These are phyloP conservation scores for Aspergillus sergii DNA, from an alignment of 2,329 filamentous ascomycete genomes.

Conservation along the genomic window DNA sequence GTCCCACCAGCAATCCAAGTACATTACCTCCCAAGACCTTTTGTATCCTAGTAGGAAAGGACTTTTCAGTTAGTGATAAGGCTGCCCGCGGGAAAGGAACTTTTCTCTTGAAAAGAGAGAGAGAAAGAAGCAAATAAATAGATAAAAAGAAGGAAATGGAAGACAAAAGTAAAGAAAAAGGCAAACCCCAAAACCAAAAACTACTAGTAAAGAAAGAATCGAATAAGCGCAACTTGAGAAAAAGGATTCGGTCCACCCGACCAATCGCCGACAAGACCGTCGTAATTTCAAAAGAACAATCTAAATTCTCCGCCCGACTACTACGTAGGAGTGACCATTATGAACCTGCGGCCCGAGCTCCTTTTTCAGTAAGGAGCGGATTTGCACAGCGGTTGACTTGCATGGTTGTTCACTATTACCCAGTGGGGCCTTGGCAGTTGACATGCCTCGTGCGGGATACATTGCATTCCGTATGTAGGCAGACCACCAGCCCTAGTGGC, in stretches of 20 bases:
- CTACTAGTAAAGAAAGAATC: not conserved
- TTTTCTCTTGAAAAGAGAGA: not conserved
- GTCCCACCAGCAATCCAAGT: not conserved
- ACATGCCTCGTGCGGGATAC: constrained; percentile 7
- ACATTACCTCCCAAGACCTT: not conserved
- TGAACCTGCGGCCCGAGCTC: constrained; percentile 24
- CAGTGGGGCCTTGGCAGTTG: constrained; percentile 11
- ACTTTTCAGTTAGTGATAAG: not conserved
- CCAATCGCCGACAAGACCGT: constrained; percentile 9
- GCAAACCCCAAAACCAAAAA: not conserved
- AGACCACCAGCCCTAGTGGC: constrained; percentile 18
- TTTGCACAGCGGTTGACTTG: constrained; percentile 14
- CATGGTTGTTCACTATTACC: constrained; percentile 8
- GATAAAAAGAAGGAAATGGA: not conserved
- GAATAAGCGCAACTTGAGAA: not conserved
- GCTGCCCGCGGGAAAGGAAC: not conserved
- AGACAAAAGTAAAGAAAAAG: not conserved
- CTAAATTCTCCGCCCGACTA: constrained; percentile 11
- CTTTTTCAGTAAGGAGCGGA: constrained; percentile 9
- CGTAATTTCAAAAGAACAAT: constrained; percentile 12
- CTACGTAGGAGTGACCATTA: not conserved
- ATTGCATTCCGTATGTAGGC: constrained; percentile 6
- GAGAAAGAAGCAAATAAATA: not conserved
- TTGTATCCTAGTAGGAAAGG: not conserved
- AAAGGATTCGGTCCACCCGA: not conserved